These are phyloP conservation scores for Quercus engelmannii DNA, from an alignment of 306 rosid genomes.

Conservation along the genomic window DNA sequence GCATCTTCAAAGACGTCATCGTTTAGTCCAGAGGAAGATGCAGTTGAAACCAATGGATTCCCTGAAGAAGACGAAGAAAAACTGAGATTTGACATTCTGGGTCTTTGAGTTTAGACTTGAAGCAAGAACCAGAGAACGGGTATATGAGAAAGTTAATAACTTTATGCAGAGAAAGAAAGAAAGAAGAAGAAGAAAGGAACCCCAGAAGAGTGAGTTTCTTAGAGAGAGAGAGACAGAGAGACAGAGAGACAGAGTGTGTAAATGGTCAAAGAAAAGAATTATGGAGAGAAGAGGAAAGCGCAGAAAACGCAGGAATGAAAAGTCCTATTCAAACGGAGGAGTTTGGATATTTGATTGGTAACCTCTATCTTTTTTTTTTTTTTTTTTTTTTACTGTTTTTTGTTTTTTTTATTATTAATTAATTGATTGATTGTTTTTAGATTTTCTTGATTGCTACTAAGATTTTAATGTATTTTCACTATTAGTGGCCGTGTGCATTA, in stretches of 20 bases:
- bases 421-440: slow-evolving; percentile 8
- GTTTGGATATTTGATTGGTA: slow-evolving; percentile 22
- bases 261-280: slow-evolving; percentile 43
- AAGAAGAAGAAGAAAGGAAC: slow-evolving; percentile 33
- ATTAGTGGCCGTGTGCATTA: no score
- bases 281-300: slow-evolving; percentile 7
- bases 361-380: background rate
- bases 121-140: background rate
- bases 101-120: background rate
- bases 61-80: slow-evolving; percentile 27
- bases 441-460: no score
- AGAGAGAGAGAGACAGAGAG: background rate
- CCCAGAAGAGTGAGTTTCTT: slow-evolving; percentile 27
- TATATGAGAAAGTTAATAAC: background rate
- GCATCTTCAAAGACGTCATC: slow-evolving; percentile 63
- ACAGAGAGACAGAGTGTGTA: slow-evolving; percentile 6
- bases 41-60: slow-evolving; percentile 28
- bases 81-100: slow-evolving; percentile 41
- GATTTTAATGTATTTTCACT: no score
- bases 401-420: no score
- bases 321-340: slow-evolving; percentile 64
- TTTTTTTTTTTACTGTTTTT: no score
- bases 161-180: slow-evolving; percentile 1
- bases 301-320: slow-evolving; percentile 30
- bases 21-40: slow-evolving; percentile 31